Base-by-base conservation (phyloP, 2,329 filamentous ascomycete genomes). In the Arthrobotrys entomopaga region DNA sequence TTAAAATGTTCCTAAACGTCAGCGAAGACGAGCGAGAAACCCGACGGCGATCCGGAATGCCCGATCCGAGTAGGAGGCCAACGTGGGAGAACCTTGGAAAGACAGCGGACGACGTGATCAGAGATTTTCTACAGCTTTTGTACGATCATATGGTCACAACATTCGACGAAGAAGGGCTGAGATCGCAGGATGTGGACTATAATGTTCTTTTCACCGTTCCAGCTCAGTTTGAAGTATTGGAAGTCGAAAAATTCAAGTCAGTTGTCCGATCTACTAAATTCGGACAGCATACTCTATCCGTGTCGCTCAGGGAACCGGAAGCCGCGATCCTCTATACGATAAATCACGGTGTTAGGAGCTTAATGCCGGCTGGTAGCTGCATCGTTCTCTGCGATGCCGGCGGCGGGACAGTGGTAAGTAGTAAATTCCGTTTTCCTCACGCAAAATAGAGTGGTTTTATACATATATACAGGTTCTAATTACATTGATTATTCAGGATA, bases 331-430 rank as follows among this genome's bases (percentile, higher is more conserved):
- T 72, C 7, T 72, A 72, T 24, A 72, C 67, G 8, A 58, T 72
- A 16, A 72, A 65, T 22, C 67, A 72, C 19, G 67, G 67, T 19
- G 48, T 58, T 2, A 65, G 29, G 40, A 72, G 60, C 16, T 43
- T 72, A 13, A 72, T 72, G 67, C 67, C 67, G 5, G 20, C 48
- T 11, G 67, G 67, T 15, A 29, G 65, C 6, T 72, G 67, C 22
- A 72, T 72, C 13, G 54, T 72, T 20, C 59, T 72, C n/a, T 72
- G 67, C 22, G 67, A 72, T 60, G 67, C 67, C 2, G 67, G 67
- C 4, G 67, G 67, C 4, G 67, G 67, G 7, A 72, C 67, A n/a
- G 67, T 72, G 22, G 67, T 72, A 61, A 60, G 67, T 46, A 1
- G 2, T 10, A 13, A 46, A 15, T 46, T 1, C 13, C 13, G 6